Evolutionary conservation across 495 filamentous ascomycete species (phyloP).

Genomic region (Aeminium ludgeri): DNA sequence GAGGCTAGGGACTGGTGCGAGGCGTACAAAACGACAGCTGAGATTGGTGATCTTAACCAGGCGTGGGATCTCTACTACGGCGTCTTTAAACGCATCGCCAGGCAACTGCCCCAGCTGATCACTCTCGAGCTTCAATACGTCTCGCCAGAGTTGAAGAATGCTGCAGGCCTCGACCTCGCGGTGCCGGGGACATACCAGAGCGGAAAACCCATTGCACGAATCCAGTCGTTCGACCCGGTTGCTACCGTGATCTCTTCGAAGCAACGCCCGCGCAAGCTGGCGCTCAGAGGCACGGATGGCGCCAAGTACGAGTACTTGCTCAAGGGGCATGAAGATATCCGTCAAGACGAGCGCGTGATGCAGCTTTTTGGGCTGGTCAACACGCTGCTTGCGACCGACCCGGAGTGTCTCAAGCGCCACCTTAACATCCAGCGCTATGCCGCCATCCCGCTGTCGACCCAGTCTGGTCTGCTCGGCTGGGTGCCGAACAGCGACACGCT

Average conservation of each 20-base stretch:
- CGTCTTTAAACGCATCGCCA: slow-evolving; percentile 86
- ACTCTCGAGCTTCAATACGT: slow-evolving; percentile 91
- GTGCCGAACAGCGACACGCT: slow-evolving; percentile 97
- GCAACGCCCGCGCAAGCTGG: slow-evolving; percentile 81
- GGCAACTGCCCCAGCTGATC: slow-evolving; percentile 79
- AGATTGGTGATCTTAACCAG: slow-evolving; percentile 86
- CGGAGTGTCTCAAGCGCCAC: slow-evolving; percentile 91
- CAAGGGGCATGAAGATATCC: slow-evolving; percentile 96
- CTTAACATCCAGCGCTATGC: slow-evolving; percentile 89
- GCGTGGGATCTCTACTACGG: slow-evolving; percentile 99
- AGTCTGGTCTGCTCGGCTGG: slow-evolving; percentile 87
- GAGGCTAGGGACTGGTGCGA: slow-evolving; percentile 92
- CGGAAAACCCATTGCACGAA: slow-evolving; percentile 69
- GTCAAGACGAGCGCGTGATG: slow-evolving; percentile 98
- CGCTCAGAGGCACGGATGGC: slow-evolving; percentile 75
- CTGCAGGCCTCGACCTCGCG: slow-evolving; percentile 70
- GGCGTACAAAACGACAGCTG: slow-evolving; percentile 69
- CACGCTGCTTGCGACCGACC: slow-evolving; percentile 77
- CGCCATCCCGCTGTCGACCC: slow-evolving; percentile 87
- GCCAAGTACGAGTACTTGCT: slow-evolving; percentile 67
- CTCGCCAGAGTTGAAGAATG: slow-evolving; percentile 74
- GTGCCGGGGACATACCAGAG: slow-evolving; percentile 88
- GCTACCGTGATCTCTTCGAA: slow-evolving; percentile 91
- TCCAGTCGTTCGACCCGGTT: slow-evolving; percentile 73
- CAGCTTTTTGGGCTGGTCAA: slow-evolving; percentile 95